Conservation (phyloP, 768 basidiomycete species). For the Crucibulum laeve region DNA sequence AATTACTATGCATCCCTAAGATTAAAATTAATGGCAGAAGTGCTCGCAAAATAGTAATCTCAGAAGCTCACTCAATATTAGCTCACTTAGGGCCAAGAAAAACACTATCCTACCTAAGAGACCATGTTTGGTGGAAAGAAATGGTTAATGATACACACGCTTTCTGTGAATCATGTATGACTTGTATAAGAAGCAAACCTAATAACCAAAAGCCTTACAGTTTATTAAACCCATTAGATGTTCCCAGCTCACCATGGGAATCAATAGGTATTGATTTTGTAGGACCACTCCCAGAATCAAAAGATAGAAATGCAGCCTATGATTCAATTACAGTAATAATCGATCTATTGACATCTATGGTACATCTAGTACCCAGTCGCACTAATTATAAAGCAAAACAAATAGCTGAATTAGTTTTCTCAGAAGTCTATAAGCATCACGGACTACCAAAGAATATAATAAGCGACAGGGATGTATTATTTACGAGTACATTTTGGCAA, state of each 20-base stretch:
- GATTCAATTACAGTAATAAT: background rate
- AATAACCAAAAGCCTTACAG: background rate
- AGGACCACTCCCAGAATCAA: background rate
- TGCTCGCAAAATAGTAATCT: constrained; percentile 21
- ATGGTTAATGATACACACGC: background rate
- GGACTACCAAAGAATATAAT: background rate
- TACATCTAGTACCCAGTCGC: background rate
- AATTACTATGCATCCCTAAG: constrained; percentile 13
- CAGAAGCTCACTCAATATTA: constrained; percentile 27
- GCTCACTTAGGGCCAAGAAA: constrained; percentile 17
- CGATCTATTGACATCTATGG: background rate
- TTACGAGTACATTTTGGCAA: background rate
- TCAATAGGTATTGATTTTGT: constrained; percentile 2
- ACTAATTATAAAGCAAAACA: background rate
- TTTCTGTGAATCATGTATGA: background rate
- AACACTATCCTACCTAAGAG: background rate
- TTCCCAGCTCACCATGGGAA: background rate
- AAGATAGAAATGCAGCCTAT: background rate
- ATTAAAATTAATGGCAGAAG: constrained; percentile 8
- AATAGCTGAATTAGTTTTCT: background rate
- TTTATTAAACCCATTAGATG: background rate
- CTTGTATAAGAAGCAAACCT: background rate
- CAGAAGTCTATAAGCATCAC: background rate
- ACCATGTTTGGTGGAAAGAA: background rate
- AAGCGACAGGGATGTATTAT: background rate